These are phyloP conservation scores for Polyporus arcularius DNA, from an alignment of 768 basidiomycete species.

Conservation along the genomic window DNA sequence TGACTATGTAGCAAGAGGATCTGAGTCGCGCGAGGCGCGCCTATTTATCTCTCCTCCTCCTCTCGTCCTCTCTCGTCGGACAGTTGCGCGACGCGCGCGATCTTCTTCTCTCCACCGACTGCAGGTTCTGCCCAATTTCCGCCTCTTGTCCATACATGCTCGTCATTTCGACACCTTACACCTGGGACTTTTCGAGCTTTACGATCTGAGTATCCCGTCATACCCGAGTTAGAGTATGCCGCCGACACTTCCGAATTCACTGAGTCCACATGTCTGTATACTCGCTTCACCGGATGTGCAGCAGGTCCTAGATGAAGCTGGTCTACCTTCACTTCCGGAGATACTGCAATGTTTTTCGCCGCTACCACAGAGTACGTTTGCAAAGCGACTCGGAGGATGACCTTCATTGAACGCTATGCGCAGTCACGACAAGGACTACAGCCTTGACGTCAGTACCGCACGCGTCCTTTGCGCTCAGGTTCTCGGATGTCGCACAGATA, in stretches of 20 bases:
- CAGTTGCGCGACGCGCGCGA: too few relatives aligned
- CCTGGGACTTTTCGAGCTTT: not conserved
- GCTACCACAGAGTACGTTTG: conserved; percentile 68
- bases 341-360: conserved; percentile 87
- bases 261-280: conserved; percentile 82
- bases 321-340: conserved; percentile 68
- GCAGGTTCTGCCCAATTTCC: too few relatives aligned
- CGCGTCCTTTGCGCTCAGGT: conserved; percentile 70
- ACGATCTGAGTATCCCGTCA: not conserved
- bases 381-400: not conserved
- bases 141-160: too few relatives aligned
- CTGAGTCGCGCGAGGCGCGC: too few relatives aligned
- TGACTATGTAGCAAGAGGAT: too few relatives aligned
- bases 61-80: too few relatives aligned
- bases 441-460: conserved; percentile 71
- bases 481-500: conserved; percentile 73
- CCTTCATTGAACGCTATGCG: not conserved
- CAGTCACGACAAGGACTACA: conserved; percentile 81
- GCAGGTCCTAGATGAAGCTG: conserved; percentile 55
- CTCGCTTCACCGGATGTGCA: conserved; percentile 70
- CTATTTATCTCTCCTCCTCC: too few relatives aligned
- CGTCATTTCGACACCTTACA: not conserved
- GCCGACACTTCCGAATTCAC: conserved; percentile 63
- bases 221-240: conserved; percentile 30
- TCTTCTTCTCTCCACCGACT: too few relatives aligned